These are phyloP conservation scores for Lactuca sativa DNA, from an alignment of 129 eudicot genomes.

Conservation along the genomic window DNA sequence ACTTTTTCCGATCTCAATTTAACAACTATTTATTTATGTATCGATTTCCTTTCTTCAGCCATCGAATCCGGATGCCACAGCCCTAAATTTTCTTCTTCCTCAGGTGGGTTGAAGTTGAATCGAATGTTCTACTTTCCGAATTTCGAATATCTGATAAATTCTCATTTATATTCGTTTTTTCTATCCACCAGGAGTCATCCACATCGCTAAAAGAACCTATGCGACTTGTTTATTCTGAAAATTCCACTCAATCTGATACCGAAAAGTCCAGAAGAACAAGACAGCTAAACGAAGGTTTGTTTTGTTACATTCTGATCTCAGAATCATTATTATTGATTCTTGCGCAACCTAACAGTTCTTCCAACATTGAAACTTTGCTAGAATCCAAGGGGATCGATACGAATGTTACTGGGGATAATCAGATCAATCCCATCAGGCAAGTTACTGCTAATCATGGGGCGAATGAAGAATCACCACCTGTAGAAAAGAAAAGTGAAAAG, in stretches of 20 bases:
- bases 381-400: constrained; percentile 1
- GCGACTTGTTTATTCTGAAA: constrained; percentile 42
- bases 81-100: constrained; percentile 49
- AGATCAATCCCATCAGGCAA: neutral
- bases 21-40: too few species aligned
- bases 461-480: neutral
- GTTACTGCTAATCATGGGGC: neutral
- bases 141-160: neutral
- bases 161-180: neutral
- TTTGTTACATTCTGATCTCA: too few species aligned
- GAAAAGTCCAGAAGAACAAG: constrained; percentile 40
- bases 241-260: constrained; percentile 26
- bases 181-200: constrained; percentile 43
- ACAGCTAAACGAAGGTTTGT: constrained; percentile 54
- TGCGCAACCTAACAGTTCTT: neutral
- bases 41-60: constrained; percentile 16
- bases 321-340: too few species aligned
- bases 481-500: neutral
- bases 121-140: neutral
- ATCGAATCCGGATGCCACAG: constrained; percentile 43
- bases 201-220: constrained; percentile 49
- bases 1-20: neutral
- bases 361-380: neutral
- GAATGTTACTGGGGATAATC: constrained; percentile 6
- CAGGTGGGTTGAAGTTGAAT: constrained; percentile 32